Conservation (phyloP, 1,284 basidiomycete species). For the Cystobasidium sp. region DNA sequence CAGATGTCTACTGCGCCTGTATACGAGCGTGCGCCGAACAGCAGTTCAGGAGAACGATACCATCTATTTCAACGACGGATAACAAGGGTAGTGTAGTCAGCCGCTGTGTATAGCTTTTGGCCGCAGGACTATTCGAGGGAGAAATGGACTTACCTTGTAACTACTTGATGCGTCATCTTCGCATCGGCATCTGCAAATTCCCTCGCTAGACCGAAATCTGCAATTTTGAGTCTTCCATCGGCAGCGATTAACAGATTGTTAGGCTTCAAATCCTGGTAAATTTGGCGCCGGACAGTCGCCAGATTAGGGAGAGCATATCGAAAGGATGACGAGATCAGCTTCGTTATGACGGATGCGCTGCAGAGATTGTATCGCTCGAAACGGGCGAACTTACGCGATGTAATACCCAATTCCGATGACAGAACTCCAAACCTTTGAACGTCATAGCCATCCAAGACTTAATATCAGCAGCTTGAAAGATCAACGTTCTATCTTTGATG, state of each 20-base stretch:
- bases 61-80: constrained; percentile 65
- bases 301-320: no score
- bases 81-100: not conserved
- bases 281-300: no score
- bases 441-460: constrained; percentile 99
- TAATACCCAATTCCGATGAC: constrained; percentile 89
- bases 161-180: constrained; percentile 98
- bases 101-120: not conserved
- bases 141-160: constrained; percentile 74
- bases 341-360: no score
- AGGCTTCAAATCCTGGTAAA: constrained; percentile 99
- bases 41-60: constrained; percentile 94
- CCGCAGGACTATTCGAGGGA: not conserved
- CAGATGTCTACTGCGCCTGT: constrained; percentile 87
- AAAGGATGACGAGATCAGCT: no score
- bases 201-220: constrained; percentile 97
- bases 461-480: constrained; percentile 93
- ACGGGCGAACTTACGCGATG: constrained; percentile 71
- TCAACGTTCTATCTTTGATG: constrained; percentile 87
- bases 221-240: constrained; percentile 91
- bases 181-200: constrained; percentile 91
- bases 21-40: constrained; percentile 86
- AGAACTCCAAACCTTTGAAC: constrained; percentile 93
- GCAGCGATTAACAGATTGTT: constrained; percentile 96
- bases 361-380: no score